phyloP scores from a whole-genome alignment of 2,329 filamentous ascomycete species.

The Lachnellula arida region DNA sequence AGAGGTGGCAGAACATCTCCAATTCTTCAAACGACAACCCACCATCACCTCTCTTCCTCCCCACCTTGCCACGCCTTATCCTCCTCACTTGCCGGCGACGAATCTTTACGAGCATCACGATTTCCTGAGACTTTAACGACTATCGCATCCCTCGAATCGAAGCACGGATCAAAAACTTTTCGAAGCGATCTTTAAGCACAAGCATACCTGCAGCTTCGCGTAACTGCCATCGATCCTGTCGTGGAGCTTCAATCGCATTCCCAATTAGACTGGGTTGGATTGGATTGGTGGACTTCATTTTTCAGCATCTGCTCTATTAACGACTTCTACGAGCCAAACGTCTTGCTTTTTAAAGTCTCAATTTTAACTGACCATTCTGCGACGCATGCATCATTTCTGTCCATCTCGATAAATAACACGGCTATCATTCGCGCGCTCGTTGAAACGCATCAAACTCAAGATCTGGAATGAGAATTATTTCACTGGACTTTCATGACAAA shows the following conservation, averaged over 20 bases:
- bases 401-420: constrained; percentile 26
- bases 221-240: constrained; percentile 28
- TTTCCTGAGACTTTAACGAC: constrained; percentile 15
- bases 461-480: neutral
- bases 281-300: constrained; percentile 31
- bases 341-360: constrained; percentile 29
- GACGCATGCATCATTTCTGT: constrained; percentile 25
- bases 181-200: constrained; percentile 32
- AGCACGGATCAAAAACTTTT: constrained; percentile 27
- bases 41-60: constrained; percentile 5
- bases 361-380: constrained; percentile 27
- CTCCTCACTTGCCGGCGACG: constrained; percentile 8
- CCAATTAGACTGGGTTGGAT: constrained; percentile 26
- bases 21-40: constrained; percentile 20
- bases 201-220: constrained; percentile 34
- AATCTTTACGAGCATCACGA: constrained; percentile 27
- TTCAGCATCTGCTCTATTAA: constrained; percentile 32
- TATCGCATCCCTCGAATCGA: constrained; percentile 26
- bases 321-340: constrained; percentile 42
- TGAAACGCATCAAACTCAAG: constrained; percentile 17
- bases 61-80: neutral
- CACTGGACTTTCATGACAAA: constrained; percentile 16
- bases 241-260: constrained; percentile 32
- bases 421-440: constrained; percentile 22
- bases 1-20: constrained; percentile 30